Percentiles rank a stretch among this genome's conserved stretches.
Conservation (phyloP, 2,329 filamentous ascomycete species). For the Endothia cerciana region DNA sequence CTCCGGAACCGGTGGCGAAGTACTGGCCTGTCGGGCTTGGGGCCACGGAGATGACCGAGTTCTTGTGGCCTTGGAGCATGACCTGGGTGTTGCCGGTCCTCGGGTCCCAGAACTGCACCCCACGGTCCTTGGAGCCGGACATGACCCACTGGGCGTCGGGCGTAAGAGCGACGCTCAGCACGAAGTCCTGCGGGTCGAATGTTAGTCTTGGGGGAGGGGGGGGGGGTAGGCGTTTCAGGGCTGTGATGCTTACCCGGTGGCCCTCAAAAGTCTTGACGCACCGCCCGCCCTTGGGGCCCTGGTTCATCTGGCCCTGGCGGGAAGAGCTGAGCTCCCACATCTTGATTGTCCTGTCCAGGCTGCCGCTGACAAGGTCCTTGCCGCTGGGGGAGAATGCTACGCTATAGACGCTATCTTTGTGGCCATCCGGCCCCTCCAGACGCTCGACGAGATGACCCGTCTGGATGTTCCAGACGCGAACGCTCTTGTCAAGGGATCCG, state of each 20-base stretch:
- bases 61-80: slow-evolving; percentile 99
- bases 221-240: no score
- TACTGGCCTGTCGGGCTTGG: slow-evolving; percentile 85
- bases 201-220: slow-evolving; percentile 36
- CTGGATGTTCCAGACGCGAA: slow-evolving; percentile 92
- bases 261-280: slow-evolving; percentile 97
- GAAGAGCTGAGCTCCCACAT: slow-evolving; percentile 92
- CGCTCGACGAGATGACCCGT: slow-evolving; percentile 87
- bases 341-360: slow-evolving; percentile 97
- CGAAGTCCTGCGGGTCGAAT: slow-evolving; percentile 72
- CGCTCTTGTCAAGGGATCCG: slow-evolving; percentile 95
- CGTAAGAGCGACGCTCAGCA: slow-evolving; percentile 91
- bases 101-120: slow-evolving; percentile 98
- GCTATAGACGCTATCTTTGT: slow-evolving; percentile 96
- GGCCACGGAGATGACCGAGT: slow-evolving; percentile 96
- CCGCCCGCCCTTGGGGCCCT: slow-evolving; percentile 80
- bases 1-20: slow-evolving; percentile 95
- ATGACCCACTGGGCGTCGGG: slow-evolving; percentile 96
- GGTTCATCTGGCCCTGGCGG: slow-evolving; percentile 59
- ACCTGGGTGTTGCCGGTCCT: slow-evolving; percentile 91
- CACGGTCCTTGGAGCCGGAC: slow-evolving; percentile 94
- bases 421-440: slow-evolving; percentile 88
- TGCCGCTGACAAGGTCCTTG: slow-evolving; percentile 90
- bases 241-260: slow-evolving; percentile 70
- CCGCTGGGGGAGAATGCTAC: slow-evolving; percentile 95